Conservation (phyloP, 2,329 filamentous ascomycete genomes). For the Calycina herbarum region DNA sequence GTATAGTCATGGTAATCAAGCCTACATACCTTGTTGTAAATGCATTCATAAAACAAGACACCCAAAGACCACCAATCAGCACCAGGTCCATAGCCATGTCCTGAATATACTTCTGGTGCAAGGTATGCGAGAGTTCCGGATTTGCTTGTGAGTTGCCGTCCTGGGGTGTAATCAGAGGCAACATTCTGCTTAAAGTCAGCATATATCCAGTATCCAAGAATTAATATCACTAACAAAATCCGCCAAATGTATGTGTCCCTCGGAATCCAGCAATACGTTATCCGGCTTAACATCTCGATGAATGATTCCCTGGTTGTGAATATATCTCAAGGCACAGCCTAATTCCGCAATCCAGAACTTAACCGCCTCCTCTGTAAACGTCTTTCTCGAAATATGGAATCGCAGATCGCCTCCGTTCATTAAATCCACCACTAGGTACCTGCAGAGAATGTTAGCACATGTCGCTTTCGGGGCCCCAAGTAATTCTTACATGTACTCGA, state of each 20-base stretch:
- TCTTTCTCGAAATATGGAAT: conserved; percentile 97
- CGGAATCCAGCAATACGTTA: conserved; percentile 82
- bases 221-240: conserved; percentile 75
- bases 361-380: conserved; percentile 95
- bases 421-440: conserved; percentile 91
- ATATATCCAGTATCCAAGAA: conserved; percentile 16
- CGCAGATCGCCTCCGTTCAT: conserved; percentile 97
- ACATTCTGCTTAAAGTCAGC: conserved; percentile 71
- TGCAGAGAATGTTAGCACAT: conserved; percentile 36
- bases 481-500: conserved; percentile 85
- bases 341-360: conserved; percentile 96
- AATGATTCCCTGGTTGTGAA: conserved; percentile 83
- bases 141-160: conserved; percentile 86
- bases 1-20: background rate
- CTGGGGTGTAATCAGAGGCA: conserved; percentile 84
- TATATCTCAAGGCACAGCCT: conserved; percentile 84
- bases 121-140: conserved; percentile 95
- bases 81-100: conserved; percentile 82
- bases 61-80: conserved; percentile 99
- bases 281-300: conserved; percentile 92
- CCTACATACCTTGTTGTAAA: conserved; percentile 85
- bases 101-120: conserved; percentile 91
- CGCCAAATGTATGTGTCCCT: conserved; percentile 94
- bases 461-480: background rate
- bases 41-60: conserved; percentile 98